Evolutionary conservation across 2,329 filamentous ascomycete species (phyloP), one percentile per base, ranked within the genome.

Genomic region (Trichoderma sp.): DNA sequence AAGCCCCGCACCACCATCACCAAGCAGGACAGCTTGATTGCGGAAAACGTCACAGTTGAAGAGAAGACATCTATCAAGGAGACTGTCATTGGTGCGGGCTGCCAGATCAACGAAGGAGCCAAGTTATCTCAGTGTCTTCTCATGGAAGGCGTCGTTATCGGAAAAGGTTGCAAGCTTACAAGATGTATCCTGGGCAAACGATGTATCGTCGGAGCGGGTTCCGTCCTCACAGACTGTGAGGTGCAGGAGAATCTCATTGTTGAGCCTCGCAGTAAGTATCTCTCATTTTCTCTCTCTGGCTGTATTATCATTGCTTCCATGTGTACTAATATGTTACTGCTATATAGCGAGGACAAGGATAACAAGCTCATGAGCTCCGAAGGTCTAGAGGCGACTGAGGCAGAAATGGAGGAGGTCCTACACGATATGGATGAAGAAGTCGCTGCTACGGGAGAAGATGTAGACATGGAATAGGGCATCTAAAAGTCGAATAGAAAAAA

Each of bases 1-100:
- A 94, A 95, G 74, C 88, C 91, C 41, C 92, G 93, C 71, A 95
- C 93, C 64, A 97, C 94, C 4, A 93, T 98, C 74, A 95, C 94
- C 24, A 91, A 93, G 79, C 89, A 91, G 64, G 96, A 98, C 85
- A 94, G 91, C 78, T 88, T 98, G 3, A 90, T 98, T 50, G 96
- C 91, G 1, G 94, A 96, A 75, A 98, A 98, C 81, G 95, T 97
- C 56, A 95, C 92, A 1, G 92, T 98, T 0, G 94, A 96, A 81
- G 94, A 96, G 80, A 96, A 96, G 83, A 93, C 91, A 29, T 93
- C 95, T n/a, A 93, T 99, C 85, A 98, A 98, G 83, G 95, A 98
- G 84, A 93, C 89, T 50, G 94, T 98, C 35, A 91, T 99, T 56
- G 97, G 97, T 3, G 91, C 94, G 5, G 95, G 94, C 79, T 97